Evolutionary conservation across 305 asterid species (phyloP).

Genomic region (Fraxinus baroniana): DNA sequence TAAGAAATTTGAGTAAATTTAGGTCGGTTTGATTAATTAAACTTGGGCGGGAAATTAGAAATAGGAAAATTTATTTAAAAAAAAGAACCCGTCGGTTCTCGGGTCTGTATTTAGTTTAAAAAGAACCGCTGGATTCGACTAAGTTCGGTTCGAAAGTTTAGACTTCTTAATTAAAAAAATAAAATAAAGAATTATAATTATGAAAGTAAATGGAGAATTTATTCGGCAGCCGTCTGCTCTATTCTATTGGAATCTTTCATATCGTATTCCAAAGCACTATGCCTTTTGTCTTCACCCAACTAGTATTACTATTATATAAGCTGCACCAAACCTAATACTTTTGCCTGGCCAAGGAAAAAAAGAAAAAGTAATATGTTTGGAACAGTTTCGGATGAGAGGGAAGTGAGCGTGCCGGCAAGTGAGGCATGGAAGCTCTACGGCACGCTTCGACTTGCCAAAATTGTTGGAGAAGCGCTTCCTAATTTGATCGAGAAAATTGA

Average conservation of each 20-base stretch:
- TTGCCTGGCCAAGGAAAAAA: background rate
- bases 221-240: background rate
- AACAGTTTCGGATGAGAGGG: constrained; percentile 34
- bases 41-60: too few relatives aligned
- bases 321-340: background rate
- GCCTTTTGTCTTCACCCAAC: background rate
- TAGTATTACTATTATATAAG: background rate
- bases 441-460: constrained; percentile 31
- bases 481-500: constrained; percentile 30
- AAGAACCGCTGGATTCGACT: too few relatives aligned
- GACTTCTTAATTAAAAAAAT: too few relatives aligned
- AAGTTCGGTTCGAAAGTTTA: too few relatives aligned
- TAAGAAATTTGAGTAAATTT: too few relatives aligned
- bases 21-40: too few relatives aligned
- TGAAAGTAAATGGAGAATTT: too few relatives aligned
- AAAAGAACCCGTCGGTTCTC: too few relatives aligned
- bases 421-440: constrained; percentile 63
- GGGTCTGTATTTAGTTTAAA: too few relatives aligned
- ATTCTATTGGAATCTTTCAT: background rate
- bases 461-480: constrained; percentile 31
- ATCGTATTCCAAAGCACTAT: background rate
- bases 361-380: constrained; percentile 32
- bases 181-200: too few relatives aligned
- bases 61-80: too few relatives aligned
- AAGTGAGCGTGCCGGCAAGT: constrained; percentile 44